Evolutionary conservation across 129 eudicot genomes (phyloP), one percentile per base, ranked within the genome.

Genomic region (Pseudognaphalium luteoalbum): DNA sequence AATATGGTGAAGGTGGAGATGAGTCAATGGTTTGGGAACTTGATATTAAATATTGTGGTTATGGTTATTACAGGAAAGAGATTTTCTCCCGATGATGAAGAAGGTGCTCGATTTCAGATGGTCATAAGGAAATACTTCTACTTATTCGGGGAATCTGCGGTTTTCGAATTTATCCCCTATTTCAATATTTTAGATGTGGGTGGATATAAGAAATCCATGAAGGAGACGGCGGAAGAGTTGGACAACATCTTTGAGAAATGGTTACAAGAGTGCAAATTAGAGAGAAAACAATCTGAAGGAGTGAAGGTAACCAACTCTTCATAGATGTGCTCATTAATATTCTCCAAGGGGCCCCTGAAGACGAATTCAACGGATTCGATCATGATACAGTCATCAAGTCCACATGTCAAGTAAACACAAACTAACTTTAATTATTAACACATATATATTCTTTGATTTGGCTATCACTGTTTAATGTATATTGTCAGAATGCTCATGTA

Each of bases 91-190:
- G 30, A 70, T 1, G 76, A 70, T 16, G 25, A 69, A 68, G 70
- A 69, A 19, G 76, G 33, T 8, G 67, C 34, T 32, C 17, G 39
- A 7, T 68, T 54, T 34, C 73, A 70, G 15, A 37, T 10, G 51
- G 66, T 37, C 2, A 10, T 28, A 8, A 65, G 57, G 17, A 70
- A 19, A 32, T 79, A 74, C 57, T 41, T 83, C 14, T 32, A 83
- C 3, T 64, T 74, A 39, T 4, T 62, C 8, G 87, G 87, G 11
- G 71, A 20, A 1, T 81, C 72, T 66, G 70, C 41, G 20, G 63
- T 85, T 34, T 72, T 81, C 0, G 88, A 85, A 74, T 77, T 68
- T 3, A 21, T 85, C 16, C 88, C 88, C 0, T 72, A 0, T n/a
- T 15, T 84, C 0, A 65, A 72, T 74, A 51, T 70, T 71, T 47